These are phyloP conservation scores for Cryptosporidium ryanae DNA, from an alignment of 169 alveolate species.

Conservation along the genomic window DNA sequence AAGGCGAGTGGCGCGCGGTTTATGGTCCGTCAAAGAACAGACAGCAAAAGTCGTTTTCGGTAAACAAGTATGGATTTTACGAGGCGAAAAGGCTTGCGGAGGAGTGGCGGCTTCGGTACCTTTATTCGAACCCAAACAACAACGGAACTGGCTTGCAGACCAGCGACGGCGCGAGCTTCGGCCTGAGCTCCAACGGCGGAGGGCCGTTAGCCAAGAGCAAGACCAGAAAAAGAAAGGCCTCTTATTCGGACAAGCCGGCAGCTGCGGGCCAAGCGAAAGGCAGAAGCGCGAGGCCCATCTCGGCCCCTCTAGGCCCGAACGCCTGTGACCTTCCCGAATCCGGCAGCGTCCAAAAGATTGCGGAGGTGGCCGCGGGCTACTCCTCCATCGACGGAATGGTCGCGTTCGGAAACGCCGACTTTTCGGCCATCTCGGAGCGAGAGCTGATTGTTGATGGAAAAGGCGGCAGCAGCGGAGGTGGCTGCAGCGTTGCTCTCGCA, in stretches of 20 bases:
- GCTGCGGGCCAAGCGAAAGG: neutral
- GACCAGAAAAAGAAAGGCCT: neutral
- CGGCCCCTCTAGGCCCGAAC: neutral
- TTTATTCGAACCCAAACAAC: slow-evolving; percentile 53
- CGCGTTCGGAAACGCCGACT: slow-evolving; percentile 56
- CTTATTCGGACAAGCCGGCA: neutral
- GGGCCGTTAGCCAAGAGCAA: neutral
- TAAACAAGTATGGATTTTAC: slow-evolving; percentile 60
- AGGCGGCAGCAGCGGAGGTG: no score
- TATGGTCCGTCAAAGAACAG: slow-evolving; percentile 74
- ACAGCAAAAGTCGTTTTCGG: slow-evolving; percentile 72
- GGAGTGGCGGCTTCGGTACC: slow-evolving; percentile 68
- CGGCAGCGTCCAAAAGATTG: neutral
- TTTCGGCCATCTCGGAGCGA: slow-evolving; percentile 14
- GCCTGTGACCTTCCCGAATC: neutral
- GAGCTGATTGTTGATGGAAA: neutral
- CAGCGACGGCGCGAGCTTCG: no score
- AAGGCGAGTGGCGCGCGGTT: slow-evolving; percentile 74
- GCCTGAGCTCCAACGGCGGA: no score
- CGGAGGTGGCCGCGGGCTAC: neutral
- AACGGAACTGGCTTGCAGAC: no score
- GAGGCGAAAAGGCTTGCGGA: slow-evolving; percentile 68
- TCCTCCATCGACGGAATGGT: slow-evolving; percentile 58
- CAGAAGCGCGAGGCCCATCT: neutral
- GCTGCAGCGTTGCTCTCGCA: no score